phyloP scores from a whole-genome alignment of 2,329 filamentous ascomycete genomes.

The Sclerotiophoma versabilis region DNA sequence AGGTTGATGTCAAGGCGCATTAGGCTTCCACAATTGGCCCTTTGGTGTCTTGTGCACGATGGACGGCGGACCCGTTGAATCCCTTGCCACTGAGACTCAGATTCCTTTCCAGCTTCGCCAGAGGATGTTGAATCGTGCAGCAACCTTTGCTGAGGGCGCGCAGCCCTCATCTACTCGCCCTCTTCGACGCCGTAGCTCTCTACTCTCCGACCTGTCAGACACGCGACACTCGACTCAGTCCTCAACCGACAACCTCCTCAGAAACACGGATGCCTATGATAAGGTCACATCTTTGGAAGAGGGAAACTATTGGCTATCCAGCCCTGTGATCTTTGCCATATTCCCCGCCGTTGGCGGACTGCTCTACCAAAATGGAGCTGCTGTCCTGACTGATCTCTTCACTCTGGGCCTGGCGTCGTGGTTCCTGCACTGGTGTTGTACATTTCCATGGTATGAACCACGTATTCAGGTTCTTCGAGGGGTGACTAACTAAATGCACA shows the following conservation, averaged over 20 bases:
- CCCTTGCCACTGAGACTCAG: slow-evolving; percentile 28
- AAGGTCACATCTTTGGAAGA: slow-evolving; percentile 54
- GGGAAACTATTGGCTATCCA: slow-evolving; percentile 75
- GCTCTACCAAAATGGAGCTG: slow-evolving; percentile 83
- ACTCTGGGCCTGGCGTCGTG: slow-evolving; percentile 80
- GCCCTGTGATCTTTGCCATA: slow-evolving; percentile 83
- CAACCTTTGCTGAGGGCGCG: slow-evolving; percentile 44
- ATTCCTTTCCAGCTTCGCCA: slow-evolving; percentile 43
- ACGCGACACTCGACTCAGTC: slow-evolving; percentile 68
- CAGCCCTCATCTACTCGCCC: slow-evolving; percentile 27
- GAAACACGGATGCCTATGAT: slow-evolving; percentile 39
- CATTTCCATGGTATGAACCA: slow-evolving; percentile 76
- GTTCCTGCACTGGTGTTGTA: slow-evolving; percentile 91
- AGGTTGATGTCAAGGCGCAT: slow-evolving; percentile 18
- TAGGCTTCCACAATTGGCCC: slow-evolving; percentile 10
- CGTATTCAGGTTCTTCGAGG: slow-evolving; percentile 28
- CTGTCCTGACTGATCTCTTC: slow-evolving; percentile 84
- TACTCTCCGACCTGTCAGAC: slow-evolving; percentile 79
- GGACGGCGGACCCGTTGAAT: slow-evolving; percentile 28
- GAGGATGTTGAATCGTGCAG: slow-evolving; percentile 46
- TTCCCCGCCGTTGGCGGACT: slow-evolving; percentile 85
- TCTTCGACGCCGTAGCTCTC: slow-evolving; percentile 72
- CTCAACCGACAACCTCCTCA: slow-evolving; percentile 71
- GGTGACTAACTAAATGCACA: slow-evolving; percentile 26
- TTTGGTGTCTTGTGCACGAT: slow-evolving; percentile 27